Evolutionary conservation across 768 basidiomycete species (phyloP).

Genomic region (Tylopilus sp.): DNA sequence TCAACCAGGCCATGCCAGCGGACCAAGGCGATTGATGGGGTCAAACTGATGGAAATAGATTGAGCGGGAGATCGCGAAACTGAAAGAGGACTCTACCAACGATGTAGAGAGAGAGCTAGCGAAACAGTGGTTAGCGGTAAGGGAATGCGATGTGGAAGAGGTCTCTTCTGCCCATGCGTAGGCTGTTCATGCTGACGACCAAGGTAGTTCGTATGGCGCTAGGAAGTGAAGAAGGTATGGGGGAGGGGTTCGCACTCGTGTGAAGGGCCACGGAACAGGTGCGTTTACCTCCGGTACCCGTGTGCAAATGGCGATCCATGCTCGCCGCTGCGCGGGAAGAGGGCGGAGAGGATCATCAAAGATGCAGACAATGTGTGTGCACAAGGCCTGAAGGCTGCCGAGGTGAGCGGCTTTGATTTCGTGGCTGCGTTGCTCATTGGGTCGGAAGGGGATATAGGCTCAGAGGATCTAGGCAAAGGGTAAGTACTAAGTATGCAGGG

Average conservation of each 20-base stretch:
- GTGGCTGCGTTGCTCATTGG: background rate
- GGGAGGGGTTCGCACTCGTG: background rate
- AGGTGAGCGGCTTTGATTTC: background rate
- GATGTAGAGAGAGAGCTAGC: conserved; percentile 23
- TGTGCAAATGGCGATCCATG: background rate
- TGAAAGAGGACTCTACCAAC: conserved; percentile 18
- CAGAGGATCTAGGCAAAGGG: too few species aligned
- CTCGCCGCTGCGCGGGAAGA: conserved; percentile 1
- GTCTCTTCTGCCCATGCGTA: background rate
- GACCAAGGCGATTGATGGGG: background rate
- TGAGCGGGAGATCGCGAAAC: conserved; percentile 19
- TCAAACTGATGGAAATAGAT: conserved; percentile 15
- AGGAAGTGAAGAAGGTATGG: conserved; percentile 7
- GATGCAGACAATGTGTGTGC: background rate
- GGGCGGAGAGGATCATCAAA: conserved; percentile 2
- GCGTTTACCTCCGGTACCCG: background rate
- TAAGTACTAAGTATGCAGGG: background rate
- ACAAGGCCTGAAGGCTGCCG: background rate
- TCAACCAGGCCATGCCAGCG: too few species aligned
- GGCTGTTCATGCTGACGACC: background rate
- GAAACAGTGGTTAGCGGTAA: conserved; percentile 14
- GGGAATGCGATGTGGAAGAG: background rate
- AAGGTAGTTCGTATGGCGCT: background rate
- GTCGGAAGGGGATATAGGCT: too few species aligned
- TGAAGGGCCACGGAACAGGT: conserved; percentile 12